phyloP scores from a whole-genome alignment of 2,329 filamentous ascomycete species.

The Gliomastix tumulicola region DNA sequence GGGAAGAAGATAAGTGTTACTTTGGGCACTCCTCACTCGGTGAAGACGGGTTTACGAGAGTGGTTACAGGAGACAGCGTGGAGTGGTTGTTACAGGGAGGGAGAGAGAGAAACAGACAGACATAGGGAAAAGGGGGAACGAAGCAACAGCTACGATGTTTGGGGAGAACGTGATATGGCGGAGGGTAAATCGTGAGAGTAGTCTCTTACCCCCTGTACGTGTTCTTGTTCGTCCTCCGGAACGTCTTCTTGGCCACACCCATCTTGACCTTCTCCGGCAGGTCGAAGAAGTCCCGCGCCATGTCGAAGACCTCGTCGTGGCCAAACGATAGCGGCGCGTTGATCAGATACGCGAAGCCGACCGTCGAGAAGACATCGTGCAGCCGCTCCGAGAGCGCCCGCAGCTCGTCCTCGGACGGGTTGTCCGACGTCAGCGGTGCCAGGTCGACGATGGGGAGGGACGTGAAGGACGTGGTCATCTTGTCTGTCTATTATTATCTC shows the following conservation, averaged over 20 bases:
- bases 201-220: slow-evolving; percentile 36
- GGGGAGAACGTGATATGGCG: too few species aligned
- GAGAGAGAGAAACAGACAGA: slow-evolving; percentile 2
- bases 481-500: too few species aligned
- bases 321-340: slow-evolving; percentile 31
- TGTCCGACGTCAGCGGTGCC: slow-evolving; percentile 17
- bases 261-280: slow-evolving; percentile 26
- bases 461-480: slow-evolving; percentile 31
- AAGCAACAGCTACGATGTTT: slow-evolving; percentile 3
- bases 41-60: too few species aligned
- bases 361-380: slow-evolving; percentile 32
- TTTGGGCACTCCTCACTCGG: too few species aligned
- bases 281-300: slow-evolving; percentile 29
- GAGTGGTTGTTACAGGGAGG: too few species aligned
- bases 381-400: slow-evolving; percentile 24
- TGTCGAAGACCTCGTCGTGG: slow-evolving; percentile 31
- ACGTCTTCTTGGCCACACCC: slow-evolving; percentile 32
- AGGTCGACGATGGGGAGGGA: slow-evolving; percentile 34
- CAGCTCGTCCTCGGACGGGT: slow-evolving; percentile 16
- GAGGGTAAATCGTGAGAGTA: too few species aligned
- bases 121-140: slow-evolving; percentile 1
- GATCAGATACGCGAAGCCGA: slow-evolving; percentile 36
- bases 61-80: too few species aligned
- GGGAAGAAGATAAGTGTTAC: too few species aligned
- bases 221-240: slow-evolving; percentile 27